Evolutionary conservation across 106 monocot genomes (phyloP).

Genomic region (Xerophyta viscosa): DNA sequence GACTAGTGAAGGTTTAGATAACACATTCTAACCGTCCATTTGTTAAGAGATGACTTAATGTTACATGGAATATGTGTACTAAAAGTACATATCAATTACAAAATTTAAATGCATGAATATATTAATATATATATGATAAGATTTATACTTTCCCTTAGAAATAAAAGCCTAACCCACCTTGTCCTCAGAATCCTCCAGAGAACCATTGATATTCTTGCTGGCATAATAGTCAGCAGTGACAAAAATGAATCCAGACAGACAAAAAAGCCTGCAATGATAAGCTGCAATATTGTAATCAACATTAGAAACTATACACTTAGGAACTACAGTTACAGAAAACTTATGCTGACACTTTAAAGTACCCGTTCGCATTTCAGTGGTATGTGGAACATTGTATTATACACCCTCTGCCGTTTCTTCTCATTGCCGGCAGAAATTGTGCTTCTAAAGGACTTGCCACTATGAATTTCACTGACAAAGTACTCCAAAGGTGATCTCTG

Average conservation of each 20-base stretch:
- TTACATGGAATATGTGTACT: no score
- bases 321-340: no score
- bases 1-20: background rate
- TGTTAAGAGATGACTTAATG: no score
- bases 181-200: constrained; percentile 62
- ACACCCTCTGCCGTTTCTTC: constrained; percentile 85
- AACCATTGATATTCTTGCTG: constrained; percentile 67
- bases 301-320: no score
- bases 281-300: constrained; percentile 52
- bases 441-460: constrained; percentile 82
- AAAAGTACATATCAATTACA: no score
- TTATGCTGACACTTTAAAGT: constrained; percentile 4
- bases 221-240: constrained; percentile 86
- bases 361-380: constrained; percentile 97
- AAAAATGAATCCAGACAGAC: constrained; percentile 94
- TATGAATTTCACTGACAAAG: constrained; percentile 70
- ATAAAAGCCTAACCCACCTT: constrained; percentile 32
- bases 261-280: constrained; percentile 87
- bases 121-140: no score
- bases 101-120: no score
- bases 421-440: constrained; percentile 90
- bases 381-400: constrained; percentile 94
- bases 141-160: no score
- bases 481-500: constrained; percentile 64
- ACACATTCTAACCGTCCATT: no score